phyloP scores from a whole-genome alignment of 805 yeast species.

The Cyberlindnera veronae region DNA sequence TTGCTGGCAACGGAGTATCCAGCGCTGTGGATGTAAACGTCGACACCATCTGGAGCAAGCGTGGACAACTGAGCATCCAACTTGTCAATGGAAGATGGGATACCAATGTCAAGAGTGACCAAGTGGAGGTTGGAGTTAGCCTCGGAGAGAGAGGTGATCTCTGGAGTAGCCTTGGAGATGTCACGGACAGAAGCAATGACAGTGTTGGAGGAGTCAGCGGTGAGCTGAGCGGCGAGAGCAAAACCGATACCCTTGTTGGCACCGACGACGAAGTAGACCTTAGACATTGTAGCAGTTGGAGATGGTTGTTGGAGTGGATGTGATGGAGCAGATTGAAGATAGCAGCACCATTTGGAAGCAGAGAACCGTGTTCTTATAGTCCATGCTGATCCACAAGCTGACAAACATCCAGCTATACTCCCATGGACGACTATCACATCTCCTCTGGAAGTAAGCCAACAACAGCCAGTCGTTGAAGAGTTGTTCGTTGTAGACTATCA shows the following conservation, averaged over 20 bases:
- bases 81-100: slow-evolving; percentile 5
- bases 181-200: slow-evolving; percentile 5
- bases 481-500: too few species aligned
- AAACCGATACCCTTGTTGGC: slow-evolving; percentile 12
- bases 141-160: slow-evolving; percentile 1
- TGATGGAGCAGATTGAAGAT: neutral
- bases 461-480: too few species aligned
- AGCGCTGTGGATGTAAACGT: slow-evolving; percentile 13
- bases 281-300: neutral
- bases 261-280: neutral
- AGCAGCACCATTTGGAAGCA: too few species aligned
- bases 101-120: slow-evolving; percentile 9
- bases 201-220: neutral
- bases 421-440: too few species aligned
- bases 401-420: too few species aligned
- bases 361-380: too few species aligned
- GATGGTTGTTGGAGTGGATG: neutral
- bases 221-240: slow-evolving; percentile 1
- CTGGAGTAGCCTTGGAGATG: slow-evolving; percentile 1
- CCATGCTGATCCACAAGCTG: too few species aligned
- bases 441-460: too few species aligned
- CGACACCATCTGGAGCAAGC: slow-evolving; percentile 11
- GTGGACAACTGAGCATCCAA: slow-evolving; percentile 6
- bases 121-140: slow-evolving; percentile 3
- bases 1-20: slow-evolving; percentile 4